Percentiles rank a stretch among this genome's conserved stretches.
Conservation (phyloP, 148 eudicot genomes). For the Gaultheria prostrata region DNA sequence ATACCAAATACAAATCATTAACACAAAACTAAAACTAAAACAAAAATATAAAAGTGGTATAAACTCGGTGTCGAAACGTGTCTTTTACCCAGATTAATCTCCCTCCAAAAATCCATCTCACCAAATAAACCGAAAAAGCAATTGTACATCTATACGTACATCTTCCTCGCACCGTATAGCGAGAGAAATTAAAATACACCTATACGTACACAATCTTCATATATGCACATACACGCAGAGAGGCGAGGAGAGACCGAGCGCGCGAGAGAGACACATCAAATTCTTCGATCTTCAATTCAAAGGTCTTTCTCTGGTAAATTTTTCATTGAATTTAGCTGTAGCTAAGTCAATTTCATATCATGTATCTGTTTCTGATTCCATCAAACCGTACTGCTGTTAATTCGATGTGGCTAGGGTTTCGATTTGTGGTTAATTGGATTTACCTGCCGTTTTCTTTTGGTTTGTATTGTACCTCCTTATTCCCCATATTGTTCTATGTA, state of each 20-base stretch:
- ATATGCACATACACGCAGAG: not conserved
- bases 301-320: not conserved
- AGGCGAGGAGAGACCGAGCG: not conserved
- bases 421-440: not conserved
- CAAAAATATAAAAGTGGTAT: not conserved
- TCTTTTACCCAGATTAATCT: not conserved
- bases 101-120: not conserved
- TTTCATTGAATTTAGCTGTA: not conserved
- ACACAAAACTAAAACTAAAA: not conserved
- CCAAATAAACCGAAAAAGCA: too few species aligned
- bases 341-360: not conserved
- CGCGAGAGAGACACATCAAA: not conserved
- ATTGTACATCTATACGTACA: too few species aligned
- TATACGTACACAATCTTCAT: not conserved
- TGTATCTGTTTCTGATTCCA: not conserved
- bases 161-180: not conserved
- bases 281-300: slow-evolving; percentile 5
- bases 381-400: too few species aligned
- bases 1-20: not conserved
- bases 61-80: not conserved
- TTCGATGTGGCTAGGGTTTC: slow-evolving; percentile 6
- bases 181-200: not conserved
- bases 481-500: not conserved
- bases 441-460: not conserved
- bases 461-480: not conserved